These are phyloP conservation scores for Malbranchea zuffiana DNA, from an alignment of 2,329 filamentous ascomycete species.

Conservation along the genomic window DNA sequence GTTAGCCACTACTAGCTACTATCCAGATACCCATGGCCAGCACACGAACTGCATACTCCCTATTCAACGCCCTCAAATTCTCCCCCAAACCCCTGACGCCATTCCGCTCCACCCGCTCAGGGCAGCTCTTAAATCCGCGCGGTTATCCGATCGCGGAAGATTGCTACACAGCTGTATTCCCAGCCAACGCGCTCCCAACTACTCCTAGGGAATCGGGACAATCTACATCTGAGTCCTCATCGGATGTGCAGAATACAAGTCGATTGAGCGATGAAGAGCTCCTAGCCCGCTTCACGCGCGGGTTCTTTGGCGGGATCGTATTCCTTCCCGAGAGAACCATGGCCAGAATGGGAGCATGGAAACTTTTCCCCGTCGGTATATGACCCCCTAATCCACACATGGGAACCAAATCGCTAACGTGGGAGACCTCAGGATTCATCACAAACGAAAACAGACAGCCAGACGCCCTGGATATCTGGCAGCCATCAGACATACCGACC, in stretches of 20 bases:
- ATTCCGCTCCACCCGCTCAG: constrained; percentile 6
- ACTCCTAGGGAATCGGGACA: not conserved
- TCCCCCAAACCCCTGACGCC: constrained; percentile 5
- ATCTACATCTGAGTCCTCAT: too few relatives aligned
- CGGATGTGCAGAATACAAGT: not conserved
- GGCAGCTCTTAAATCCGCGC: constrained; percentile 7
- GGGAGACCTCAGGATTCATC: too few relatives aligned
- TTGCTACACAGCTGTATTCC: constrained; percentile 6
- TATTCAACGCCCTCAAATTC: constrained; percentile 3
- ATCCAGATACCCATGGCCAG: too few relatives aligned
- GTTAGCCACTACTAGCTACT: too few relatives aligned
- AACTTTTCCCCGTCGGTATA: constrained; percentile 6
- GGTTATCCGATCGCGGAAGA: constrained; percentile 8
- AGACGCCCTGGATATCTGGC: constrained; percentile 1
- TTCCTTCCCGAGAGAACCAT: constrained; percentile 10
- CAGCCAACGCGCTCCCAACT: not conserved
- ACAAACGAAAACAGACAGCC: not conserved
- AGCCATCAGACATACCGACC: constrained; percentile 6
- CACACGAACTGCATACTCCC: too few relatives aligned
- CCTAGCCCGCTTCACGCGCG: constrained; percentile 11
- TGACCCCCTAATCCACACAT: too few relatives aligned
- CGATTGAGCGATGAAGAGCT: constrained; percentile 12
- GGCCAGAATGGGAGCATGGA: constrained; percentile 1
- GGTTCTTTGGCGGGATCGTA: constrained; percentile 11
- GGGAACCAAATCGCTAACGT: too few relatives aligned